These are phyloP conservation scores for Penicillium chermesinum DNA, from an alignment of 495 filamentous ascomycete genomes.

Conservation along the genomic window DNA sequence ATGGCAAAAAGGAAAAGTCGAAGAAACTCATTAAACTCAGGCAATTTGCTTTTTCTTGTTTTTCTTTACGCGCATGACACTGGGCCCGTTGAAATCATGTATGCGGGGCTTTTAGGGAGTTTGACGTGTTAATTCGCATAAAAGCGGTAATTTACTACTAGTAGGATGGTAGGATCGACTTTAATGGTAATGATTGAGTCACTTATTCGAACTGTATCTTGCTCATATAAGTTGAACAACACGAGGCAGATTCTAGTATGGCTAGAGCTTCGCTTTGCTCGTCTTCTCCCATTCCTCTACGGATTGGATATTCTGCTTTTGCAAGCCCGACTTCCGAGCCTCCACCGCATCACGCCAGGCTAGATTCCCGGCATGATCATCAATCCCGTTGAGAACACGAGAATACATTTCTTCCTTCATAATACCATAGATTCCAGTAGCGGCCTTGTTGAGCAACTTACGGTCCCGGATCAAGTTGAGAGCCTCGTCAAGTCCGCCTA, in stretches of 20 bases:
- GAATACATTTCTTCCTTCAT: conserved; percentile 72
- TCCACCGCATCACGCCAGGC: conserved; percentile 36
- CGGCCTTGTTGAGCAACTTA: conserved; percentile 52
- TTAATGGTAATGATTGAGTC: too few relatives aligned
- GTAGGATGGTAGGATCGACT: too few relatives aligned
- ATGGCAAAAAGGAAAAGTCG: too few relatives aligned
- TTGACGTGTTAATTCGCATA: too few relatives aligned
- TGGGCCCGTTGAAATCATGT: too few relatives aligned
- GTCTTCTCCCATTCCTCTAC: conserved; percentile 42
- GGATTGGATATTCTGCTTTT: conserved; percentile 18
- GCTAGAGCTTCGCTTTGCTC: conserved; percentile 43
- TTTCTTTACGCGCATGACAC: too few relatives aligned
- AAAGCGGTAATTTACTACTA: too few relatives aligned
- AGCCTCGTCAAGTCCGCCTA: conserved; percentile 59
- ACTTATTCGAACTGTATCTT: too few relatives aligned
- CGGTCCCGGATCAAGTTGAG: conserved; percentile 51
- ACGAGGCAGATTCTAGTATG: not conserved
- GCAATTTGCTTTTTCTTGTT: too few relatives aligned
- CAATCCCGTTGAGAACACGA: conserved; percentile 51
- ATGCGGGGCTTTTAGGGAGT: too few relatives aligned
- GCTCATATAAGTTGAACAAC: too few relatives aligned
- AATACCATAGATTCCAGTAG: conserved; percentile 58
- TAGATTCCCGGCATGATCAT: conserved; percentile 41
- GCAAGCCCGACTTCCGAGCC: conserved; percentile 23
- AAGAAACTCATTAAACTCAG: too few relatives aligned